phyloP scores from a whole-genome alignment of 495 filamentous ascomycete species.

The Aspergillus ostianus region DNA sequence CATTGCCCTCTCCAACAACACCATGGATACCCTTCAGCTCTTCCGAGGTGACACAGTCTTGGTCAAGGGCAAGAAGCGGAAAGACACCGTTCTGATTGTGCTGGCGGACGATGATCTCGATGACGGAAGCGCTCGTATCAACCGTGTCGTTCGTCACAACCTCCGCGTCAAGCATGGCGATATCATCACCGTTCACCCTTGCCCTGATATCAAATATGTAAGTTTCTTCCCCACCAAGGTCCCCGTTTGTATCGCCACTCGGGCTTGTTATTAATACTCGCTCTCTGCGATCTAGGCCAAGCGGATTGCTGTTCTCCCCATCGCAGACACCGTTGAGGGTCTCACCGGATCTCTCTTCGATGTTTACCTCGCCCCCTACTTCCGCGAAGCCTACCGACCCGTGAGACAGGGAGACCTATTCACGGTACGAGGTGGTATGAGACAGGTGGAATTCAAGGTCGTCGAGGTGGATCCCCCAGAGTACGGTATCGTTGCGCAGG shows the following conservation, averaged over 20 bases:
- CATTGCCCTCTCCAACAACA: constrained; percentile 96
- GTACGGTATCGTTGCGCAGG: constrained; percentile 96
- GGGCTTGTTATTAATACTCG: constrained; percentile 18
- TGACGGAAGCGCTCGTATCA: constrained; percentile 93
- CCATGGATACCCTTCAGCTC: constrained; percentile 96
- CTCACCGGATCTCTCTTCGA: constrained; percentile 97
- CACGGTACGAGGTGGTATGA: constrained; percentile 95
- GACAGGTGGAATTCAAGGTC: constrained; percentile 98
- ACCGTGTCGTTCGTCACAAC: constrained; percentile 97
- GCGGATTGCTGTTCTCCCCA: constrained; percentile 96
- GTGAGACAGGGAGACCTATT: constrained; percentile 96
- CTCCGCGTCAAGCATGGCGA: constrained; percentile 98
- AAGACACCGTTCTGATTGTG: constrained; percentile 97
- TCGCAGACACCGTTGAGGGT: constrained; percentile 97
- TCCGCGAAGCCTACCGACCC: constrained; percentile 97
- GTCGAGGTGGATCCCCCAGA: constrained; percentile 98
- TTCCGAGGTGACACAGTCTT: constrained; percentile 98
- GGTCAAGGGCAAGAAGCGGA: constrained; percentile 99
- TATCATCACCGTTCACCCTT: constrained; percentile 95
- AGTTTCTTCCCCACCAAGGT: constrained; percentile 26
- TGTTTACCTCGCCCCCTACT: constrained; percentile 98
- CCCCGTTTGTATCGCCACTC: neutral
- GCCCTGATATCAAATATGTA: constrained; percentile 99
- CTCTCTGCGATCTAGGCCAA: constrained; percentile 65
- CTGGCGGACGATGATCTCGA: constrained; percentile 97